phyloP scores from a whole-genome alignment of 208 protist genomes.

The Wallacemonas rigidus region DNA sequence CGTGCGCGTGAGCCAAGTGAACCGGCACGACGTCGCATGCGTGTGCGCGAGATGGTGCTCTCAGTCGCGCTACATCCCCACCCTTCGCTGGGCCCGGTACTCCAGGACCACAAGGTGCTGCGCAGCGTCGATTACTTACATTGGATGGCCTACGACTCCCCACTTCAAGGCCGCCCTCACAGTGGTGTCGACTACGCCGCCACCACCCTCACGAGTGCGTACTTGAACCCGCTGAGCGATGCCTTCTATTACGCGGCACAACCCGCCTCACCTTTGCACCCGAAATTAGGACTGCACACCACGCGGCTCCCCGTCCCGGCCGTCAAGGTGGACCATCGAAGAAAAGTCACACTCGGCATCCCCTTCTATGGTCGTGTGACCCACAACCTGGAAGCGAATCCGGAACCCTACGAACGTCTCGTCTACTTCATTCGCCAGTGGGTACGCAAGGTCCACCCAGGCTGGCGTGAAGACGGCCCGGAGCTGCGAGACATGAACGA shows the following conservation, averaged over 20 bases:
- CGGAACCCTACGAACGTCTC: conserved; percentile 50
- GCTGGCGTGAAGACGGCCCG: conserved; percentile 20
- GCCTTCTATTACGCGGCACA: not conserved
- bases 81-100: conserved; percentile 19
- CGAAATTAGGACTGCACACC: not conserved
- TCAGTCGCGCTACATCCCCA: conserved; percentile 56
- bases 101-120: conserved; percentile 31
- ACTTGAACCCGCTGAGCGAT: conserved; percentile 9
- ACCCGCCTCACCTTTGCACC: conserved; percentile 1
- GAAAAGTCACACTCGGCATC: conserved; percentile 65
- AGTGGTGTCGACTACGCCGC: conserved; percentile 40
- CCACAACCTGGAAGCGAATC: conserved; percentile 24
- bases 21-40: not conserved
- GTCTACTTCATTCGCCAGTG: conserved; percentile 39
- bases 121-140: conserved; percentile 53
- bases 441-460: conserved; percentile 31
- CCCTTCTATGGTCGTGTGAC: conserved; percentile 60
- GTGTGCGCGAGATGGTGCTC: conserved; percentile 19
- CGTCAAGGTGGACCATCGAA: conserved; percentile 17
- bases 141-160: conserved; percentile 73
- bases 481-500: conserved; percentile 38
- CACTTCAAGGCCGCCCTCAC: conserved; percentile 21
- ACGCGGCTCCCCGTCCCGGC: not conserved
- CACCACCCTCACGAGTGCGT: not conserved
- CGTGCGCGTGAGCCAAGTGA: not conserved